Evolutionary conservation across 139 green algal genomes (phyloP), one percentile per base, ranked within the genome.

Genomic region (Pleodorina starrii): DNA sequence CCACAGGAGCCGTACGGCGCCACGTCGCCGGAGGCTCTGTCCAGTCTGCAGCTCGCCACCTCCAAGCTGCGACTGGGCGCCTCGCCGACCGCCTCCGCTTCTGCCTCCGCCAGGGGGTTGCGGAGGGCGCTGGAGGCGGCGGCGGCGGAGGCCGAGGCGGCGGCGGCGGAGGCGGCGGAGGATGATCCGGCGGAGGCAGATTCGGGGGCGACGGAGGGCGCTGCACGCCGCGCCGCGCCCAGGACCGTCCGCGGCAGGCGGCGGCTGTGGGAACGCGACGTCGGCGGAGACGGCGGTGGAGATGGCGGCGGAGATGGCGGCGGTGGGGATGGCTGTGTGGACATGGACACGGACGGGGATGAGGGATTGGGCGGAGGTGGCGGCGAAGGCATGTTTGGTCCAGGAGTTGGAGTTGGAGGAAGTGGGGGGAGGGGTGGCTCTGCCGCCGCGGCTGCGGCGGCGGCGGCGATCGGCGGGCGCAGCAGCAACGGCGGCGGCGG

Each of bases 31-130:
- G 44, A 1, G 29, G 46, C 46, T 1, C 25, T 88, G 0, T 75
- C 66, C 40, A 69, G 66, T 63, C 46, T 88, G 66, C 82, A 88
- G 82, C 63, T 88, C 1, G 82, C 82, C 63, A 88, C 82, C 2
- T 80, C 66, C 44, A 79, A 79, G 44, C 82, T 88, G 44, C 44
- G 82, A 0, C 60, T 87, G 27, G 43, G 77, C n/a, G n/a, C n/a
- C n/a, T n/a, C n/a, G 44, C 77, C 54, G 12, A n/a, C 77, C 10
- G 16, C 74, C 1, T 40, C 44, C 9, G 35, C 29, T 9, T 54
- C 43, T 1, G 46, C 19, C 7, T 35, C 46, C 16, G 23, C 43
- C 42, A 2, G 72, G 72, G 42, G 43, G 42, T 14, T 16, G 16
- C 40, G 42, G 16, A 19, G 4, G 76, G n/a, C 76, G 35, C n/a